A percentile compares a stretch with the other conserved stretches of the same genome.
Evolutionary conservation across 257 asterid species (phyloP).

Genomic region (Jacaranda mimosifolia): DNA sequence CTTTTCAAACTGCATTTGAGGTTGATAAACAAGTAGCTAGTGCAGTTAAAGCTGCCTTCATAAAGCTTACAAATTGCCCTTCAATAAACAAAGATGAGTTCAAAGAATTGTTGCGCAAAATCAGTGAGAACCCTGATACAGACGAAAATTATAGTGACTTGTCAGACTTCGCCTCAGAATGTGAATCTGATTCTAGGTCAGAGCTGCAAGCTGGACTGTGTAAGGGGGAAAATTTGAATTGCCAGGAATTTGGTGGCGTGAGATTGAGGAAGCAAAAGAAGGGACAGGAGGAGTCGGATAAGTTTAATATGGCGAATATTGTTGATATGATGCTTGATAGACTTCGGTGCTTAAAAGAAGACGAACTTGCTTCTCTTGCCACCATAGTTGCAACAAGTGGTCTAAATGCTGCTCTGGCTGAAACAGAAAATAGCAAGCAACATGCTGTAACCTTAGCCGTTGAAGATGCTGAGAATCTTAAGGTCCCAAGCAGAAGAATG

Average conservation of each 20-base stretch:
- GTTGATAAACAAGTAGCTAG: constrained; percentile 94
- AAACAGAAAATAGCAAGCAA: constrained; percentile 45
- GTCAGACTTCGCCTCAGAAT: constrained; percentile 54
- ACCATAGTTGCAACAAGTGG: constrained; percentile 94
- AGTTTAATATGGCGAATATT: constrained; percentile 51
- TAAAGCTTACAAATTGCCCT: constrained; percentile 77
- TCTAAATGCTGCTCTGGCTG: constrained; percentile 79
- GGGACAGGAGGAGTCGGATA: constrained; percentile 46
- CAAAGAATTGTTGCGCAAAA: constrained; percentile 74
- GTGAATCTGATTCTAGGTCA: constrained; percentile 62
- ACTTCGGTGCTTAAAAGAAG: constrained; percentile 77
- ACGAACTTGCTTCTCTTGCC: constrained; percentile 95
- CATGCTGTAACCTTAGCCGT: constrained; percentile 26
- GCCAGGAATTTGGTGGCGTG: constrained; percentile 28
- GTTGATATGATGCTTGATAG: constrained; percentile 84
- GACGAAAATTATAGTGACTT: constrained; percentile 49
- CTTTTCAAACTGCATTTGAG: constrained; percentile 86
- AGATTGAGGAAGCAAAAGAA: constrained; percentile 43
- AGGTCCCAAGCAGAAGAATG: constrained; percentile 39
- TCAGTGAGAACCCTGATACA: constrained; percentile 82
- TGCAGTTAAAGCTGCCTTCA: constrained; percentile 86
- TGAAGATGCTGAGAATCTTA: constrained; percentile 27
- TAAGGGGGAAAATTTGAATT: constrained; percentile 23
- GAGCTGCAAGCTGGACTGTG: constrained; percentile 43
- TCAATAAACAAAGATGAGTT: constrained; percentile 75